A percentile compares a stretch with the other conserved stretches of the same genome.
Conservation (phyloP, 306 rosid species). For the Benincasa hispida region DNA sequence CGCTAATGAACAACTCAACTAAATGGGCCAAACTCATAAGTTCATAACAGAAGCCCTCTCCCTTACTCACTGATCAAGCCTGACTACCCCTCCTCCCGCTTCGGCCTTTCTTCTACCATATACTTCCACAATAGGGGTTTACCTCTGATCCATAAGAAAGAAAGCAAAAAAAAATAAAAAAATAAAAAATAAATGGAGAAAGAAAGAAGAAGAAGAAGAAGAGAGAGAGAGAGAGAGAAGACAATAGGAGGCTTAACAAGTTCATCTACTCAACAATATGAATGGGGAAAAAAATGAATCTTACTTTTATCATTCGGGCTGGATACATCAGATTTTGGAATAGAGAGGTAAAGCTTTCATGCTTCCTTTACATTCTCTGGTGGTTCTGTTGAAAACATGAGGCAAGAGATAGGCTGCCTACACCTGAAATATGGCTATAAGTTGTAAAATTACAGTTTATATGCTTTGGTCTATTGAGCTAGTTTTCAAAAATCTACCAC, state of each 20-base stretch:
- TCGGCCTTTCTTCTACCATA: neutral
- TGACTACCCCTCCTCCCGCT: neutral
- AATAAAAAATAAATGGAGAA: too few relatives aligned
- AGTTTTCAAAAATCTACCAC: neutral
- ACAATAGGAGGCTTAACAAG: neutral
- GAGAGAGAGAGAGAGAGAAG: too few relatives aligned
- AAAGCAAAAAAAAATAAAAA: too few relatives aligned
- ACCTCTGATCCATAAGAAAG: too few relatives aligned
- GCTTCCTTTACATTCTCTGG: neutral
- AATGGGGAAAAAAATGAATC: neutral
- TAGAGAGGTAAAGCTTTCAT: neutral
- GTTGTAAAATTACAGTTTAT: neutral
- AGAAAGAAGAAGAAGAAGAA: too few relatives aligned
- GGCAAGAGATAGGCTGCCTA: neutral
- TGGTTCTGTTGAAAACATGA: conserved; percentile 7
- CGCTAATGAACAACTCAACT: neutral
- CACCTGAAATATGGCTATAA: neutral
- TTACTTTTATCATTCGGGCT: neutral
- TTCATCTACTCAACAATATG: neutral
- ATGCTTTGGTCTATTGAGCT: neutral
- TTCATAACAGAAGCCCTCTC: neutral
- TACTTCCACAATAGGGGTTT: neutral
- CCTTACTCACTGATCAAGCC: neutral
- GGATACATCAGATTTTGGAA: neutral
- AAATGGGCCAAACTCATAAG: neutral